Conservation (phyloP, 108 stramenopile species). For the Stephanodiscus minutulus region DNA sequence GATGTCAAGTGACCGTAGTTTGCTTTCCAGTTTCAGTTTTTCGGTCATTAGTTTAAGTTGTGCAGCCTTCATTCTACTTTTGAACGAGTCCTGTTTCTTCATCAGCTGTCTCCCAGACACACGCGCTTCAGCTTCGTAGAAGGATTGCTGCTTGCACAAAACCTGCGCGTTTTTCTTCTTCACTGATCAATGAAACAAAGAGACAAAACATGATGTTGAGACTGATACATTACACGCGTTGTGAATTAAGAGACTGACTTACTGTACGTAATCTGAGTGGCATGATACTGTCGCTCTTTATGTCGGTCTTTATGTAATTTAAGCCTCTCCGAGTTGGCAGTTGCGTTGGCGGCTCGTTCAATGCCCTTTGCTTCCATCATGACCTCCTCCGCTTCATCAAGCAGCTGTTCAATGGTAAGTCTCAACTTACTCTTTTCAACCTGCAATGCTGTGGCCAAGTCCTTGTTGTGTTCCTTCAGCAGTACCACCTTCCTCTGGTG, state of each 20-base stretch:
- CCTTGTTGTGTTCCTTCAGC: not conserved
- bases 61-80: no score
- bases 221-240: not conserved
- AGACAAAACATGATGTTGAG: conserved; percentile 1
- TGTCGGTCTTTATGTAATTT: not conserved
- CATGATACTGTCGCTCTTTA: conserved; percentile 1
- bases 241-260: not conserved
- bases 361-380: conserved; percentile 10
- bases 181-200: not conserved
- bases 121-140: conserved; percentile 1
- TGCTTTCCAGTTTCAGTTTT: no score
- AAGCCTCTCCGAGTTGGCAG: not conserved
- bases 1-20: not conserved
- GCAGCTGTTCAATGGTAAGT: not conserved
- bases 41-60: no score
- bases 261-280: conserved; percentile 1
- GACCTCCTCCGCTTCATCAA: conserved; percentile 8
- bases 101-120: no score
- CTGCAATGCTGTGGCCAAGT: not conserved
- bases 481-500: conserved; percentile 3
- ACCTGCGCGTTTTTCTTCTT: not conserved
- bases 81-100: no score
- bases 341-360: not conserved
- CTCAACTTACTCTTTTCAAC: not conserved
- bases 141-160: not conserved